Percentiles rank a stretch among this genome's conserved stretches.
These are phyloP conservation scores for Mrakia frigida DNA, from an alignment of 768 basidiomycete genomes.

Conservation along the genomic window DNA sequence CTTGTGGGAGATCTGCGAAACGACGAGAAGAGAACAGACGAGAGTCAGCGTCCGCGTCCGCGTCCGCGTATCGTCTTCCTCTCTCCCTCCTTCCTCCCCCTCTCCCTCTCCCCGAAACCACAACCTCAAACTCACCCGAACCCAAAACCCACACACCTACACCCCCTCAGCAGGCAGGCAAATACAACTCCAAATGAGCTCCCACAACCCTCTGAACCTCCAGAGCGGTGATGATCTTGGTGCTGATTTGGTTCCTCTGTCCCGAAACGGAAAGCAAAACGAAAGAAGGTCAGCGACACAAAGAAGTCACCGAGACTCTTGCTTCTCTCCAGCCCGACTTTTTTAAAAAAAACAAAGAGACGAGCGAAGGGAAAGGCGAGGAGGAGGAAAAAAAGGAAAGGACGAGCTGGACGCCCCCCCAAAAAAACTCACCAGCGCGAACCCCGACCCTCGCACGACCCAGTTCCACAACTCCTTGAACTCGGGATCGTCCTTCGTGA, in stretches of 20 bases:
- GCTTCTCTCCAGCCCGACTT: too few relatives aligned
- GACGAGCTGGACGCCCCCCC: too few relatives aligned
- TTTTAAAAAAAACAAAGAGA: too few relatives aligned
- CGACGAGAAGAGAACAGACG: too few relatives aligned
- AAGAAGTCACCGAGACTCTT: too few relatives aligned
- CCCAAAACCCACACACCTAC: too few relatives aligned
- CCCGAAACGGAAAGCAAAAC: background rate
- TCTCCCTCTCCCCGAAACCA: too few relatives aligned
- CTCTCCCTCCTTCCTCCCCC: too few relatives aligned
- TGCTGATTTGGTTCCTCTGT: background rate
- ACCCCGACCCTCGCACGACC: conserved; percentile 5
- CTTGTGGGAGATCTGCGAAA: too few relatives aligned
- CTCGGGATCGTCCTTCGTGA: conserved; percentile 4
- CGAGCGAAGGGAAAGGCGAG: background rate
- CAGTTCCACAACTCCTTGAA: conserved; percentile 12
- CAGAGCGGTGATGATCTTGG: background rate
- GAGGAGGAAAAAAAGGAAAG: background rate
- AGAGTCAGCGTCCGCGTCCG: too few relatives aligned
- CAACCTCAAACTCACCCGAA: too few relatives aligned
- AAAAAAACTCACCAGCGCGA: conserved; percentile 3
- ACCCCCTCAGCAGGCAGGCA: background rate
- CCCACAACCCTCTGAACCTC: conserved; percentile 8
- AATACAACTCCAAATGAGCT: conserved; percentile 1
- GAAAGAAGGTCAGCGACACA: background rate
- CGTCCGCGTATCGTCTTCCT: too few relatives aligned